These are phyloP conservation scores for Cercospora sp. DNA, from an alignment of 2,329 filamentous ascomycete species.

Conservation along the genomic window DNA sequence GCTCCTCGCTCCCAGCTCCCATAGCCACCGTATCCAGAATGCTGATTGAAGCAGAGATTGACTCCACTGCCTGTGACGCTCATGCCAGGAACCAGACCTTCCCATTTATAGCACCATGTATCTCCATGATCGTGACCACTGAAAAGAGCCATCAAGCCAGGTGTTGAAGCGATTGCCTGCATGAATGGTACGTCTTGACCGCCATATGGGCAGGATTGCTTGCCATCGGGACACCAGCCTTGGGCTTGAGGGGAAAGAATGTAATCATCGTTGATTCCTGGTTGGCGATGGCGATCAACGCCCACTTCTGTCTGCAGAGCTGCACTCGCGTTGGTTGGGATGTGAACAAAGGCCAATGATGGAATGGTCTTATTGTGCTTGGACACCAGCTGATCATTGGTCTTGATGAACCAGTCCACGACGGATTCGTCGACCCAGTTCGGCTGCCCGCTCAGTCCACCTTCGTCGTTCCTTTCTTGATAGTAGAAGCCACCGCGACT, in stretches of 20 bases:
- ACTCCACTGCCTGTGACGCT: slow-evolving; percentile 34
- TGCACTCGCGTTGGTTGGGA: slow-evolving; percentile 49
- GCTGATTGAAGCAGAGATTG: slow-evolving; percentile 38
- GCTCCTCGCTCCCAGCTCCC: slow-evolving; percentile 37
- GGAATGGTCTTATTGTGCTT: slow-evolving; percentile 41
- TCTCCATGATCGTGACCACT: slow-evolving; percentile 64
- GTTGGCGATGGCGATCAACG: slow-evolving; percentile 46
- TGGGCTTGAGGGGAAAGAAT: slow-evolving; percentile 46
- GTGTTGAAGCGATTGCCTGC: slow-evolving; percentile 57
- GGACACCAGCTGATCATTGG: slow-evolving; percentile 25
- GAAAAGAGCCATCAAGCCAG: slow-evolving; percentile 60
- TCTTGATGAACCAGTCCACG: slow-evolving; percentile 48
- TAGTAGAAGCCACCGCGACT: slow-evolving; percentile 57
- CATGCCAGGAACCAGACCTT: slow-evolving; percentile 32
- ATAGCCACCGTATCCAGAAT: slow-evolving; percentile 38
- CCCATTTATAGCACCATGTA: slow-evolving; percentile 40
- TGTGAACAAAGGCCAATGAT: slow-evolving; percentile 58
- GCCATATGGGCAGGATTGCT: slow-evolving; percentile 41
- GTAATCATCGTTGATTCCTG: slow-evolving; percentile 50
- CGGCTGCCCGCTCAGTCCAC: slow-evolving; percentile 37
- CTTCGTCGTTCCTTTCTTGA: slow-evolving; percentile 44
- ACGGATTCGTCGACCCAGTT: slow-evolving; percentile 51
- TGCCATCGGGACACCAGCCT: slow-evolving; percentile 39
- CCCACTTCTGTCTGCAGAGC: slow-evolving; percentile 45
- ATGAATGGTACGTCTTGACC: slow-evolving; percentile 63